A percentile compares a stretch with the other conserved stretches of the same genome.
phyloP scores from a whole-genome alignment of 202 grass and related monocot genomes.

The Thinopyrum obtusiflorum region DNA sequence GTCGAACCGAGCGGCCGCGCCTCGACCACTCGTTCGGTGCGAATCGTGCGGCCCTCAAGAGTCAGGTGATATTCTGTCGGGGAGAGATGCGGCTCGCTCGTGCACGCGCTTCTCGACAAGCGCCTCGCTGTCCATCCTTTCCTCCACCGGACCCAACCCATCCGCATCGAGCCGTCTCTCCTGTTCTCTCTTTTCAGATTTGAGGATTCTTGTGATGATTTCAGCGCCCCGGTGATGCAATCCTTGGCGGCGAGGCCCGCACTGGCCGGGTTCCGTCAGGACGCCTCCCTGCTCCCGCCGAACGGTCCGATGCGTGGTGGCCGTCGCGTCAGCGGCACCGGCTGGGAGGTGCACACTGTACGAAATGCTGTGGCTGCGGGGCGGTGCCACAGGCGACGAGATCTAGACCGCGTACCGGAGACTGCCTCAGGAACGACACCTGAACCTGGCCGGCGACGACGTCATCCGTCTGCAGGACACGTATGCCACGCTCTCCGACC shows the following conservation, averaged over 20 bases:
- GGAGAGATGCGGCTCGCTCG: no score
- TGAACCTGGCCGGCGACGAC: slow-evolving; percentile 55
- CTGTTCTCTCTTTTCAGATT: neutral
- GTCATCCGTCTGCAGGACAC: slow-evolving; percentile 72
- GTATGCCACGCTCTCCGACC: slow-evolving; percentile 78
- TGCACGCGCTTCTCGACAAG: no score
- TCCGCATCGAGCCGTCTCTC: neutral
- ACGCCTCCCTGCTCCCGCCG: neutral
- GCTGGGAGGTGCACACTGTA: slow-evolving; percentile 32
- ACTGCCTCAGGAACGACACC: slow-evolving; percentile 62
- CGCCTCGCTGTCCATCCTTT: neutral
- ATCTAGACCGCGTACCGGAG: slow-evolving; percentile 81
- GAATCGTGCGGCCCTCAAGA: no score
- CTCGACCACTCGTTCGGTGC: no score
- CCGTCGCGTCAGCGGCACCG: neutral
- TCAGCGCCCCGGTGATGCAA: slow-evolving; percentile 23
- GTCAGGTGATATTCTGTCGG: no score
- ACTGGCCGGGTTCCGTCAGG: neutral
- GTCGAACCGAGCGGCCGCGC: no score
- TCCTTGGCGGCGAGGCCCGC: neutral
- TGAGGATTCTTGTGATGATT: slow-evolving; percentile 15
- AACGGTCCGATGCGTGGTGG: slow-evolving; percentile 10
- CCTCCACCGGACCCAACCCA: neutral
- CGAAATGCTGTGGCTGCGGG: slow-evolving; percentile 61
- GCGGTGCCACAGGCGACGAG: slow-evolving; percentile 54